These are phyloP conservation scores for Triticum aestivum DNA, from an alignment of 176 grass and related monocot species.

Conservation along the genomic window DNA sequence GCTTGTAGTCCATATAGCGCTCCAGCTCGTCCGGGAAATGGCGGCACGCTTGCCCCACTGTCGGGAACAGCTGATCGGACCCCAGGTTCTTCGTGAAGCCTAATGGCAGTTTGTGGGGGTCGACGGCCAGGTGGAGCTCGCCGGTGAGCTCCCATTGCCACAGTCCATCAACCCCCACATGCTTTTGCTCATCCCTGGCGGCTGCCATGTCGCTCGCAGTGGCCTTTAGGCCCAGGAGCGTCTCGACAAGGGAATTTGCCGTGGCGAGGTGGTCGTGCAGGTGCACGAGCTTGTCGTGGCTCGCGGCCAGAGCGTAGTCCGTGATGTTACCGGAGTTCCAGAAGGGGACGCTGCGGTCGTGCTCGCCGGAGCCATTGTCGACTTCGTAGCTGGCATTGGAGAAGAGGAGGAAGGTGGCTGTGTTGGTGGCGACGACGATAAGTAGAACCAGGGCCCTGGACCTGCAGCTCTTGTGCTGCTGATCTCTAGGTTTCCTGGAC, in stretches of 20 bases:
- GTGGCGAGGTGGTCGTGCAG: conserved; percentile 42
- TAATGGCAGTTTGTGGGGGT: conserved; percentile 44
- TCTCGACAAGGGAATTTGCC: conserved; percentile 57
- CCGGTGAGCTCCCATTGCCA: conserved; percentile 41
- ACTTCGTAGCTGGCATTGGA: conserved; percentile 19
- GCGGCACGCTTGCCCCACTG: conserved; percentile 45
- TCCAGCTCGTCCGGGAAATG: conserved; percentile 44
- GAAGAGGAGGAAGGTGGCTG: conserved; percentile 44
- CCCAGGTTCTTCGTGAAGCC: conserved; percentile 36
- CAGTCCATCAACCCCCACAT: neutral
- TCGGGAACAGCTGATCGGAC: conserved; percentile 20
- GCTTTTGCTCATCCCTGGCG: neutral
- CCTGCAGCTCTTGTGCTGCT: conserved; percentile 11
- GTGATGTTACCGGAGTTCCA: conserved; percentile 47
- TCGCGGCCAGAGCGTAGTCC: conserved; percentile 28
- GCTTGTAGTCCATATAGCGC: conserved; percentile 42
- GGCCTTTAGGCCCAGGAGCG: conserved; percentile 33
- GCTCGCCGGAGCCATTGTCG: neutral
- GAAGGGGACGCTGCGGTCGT: conserved; percentile 20
- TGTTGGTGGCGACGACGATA: conserved; percentile 37
- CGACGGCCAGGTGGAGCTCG: conserved; percentile 51
- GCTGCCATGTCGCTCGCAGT: neutral
- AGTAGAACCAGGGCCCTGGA: conserved; percentile 22
- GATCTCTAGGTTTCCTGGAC: conserved; percentile 16
- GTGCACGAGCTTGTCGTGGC: conserved; percentile 22